Base-by-base conservation (phyloP, 192 early-diverging fungal genomes). In the Podila epigama region DNA sequence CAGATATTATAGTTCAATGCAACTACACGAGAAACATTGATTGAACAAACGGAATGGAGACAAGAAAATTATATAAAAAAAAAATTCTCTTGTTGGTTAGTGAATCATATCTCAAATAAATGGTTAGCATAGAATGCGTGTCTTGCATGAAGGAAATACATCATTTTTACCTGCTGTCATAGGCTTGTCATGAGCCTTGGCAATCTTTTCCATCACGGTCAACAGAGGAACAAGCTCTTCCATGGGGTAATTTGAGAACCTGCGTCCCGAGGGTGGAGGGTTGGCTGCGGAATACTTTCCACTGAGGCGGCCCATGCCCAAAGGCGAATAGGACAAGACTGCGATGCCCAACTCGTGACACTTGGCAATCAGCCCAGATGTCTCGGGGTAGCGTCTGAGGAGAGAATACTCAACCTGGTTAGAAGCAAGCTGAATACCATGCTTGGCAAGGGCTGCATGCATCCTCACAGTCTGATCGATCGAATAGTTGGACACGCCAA, bases 311-410 rank as follows among this genome's bases (percentile, higher is more conserved):
- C 93, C 93, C 50, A 88, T 84, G 3, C 90, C 92, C 4, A 94
- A 64, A 4, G 91, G 91, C 8, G 90, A 89, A 57, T 92, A 90
- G 2, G 94, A 90, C 22, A 96, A 80, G 11, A 92, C 67, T 16
- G 84, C 89, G 42, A 95, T 81, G 36, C 91, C 90, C 4, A 93
- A 83, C 64, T 92, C 90, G 53, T 89, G 85, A 69, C 92, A 93
- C 16, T 88, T 75, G 32, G 88, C 83, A 22, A 93, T 83, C 28
- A 93, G 59, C 1, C 89, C 92, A 50, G 90, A 84, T 4, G 72
- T 85, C 75, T 92, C 89, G n/a, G 91, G 88, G 40, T 88, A 80
- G 11, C 82, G 75, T 8, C 87, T 80, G 82, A 91, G 86, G 4
- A 89, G 82, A 42, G 84, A 84, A 52, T 51, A 84, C 11, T 69